Base-by-base conservation (phyloP, 1,284 basidiomycete genomes). In the Cryptococcus sp. region DNA sequence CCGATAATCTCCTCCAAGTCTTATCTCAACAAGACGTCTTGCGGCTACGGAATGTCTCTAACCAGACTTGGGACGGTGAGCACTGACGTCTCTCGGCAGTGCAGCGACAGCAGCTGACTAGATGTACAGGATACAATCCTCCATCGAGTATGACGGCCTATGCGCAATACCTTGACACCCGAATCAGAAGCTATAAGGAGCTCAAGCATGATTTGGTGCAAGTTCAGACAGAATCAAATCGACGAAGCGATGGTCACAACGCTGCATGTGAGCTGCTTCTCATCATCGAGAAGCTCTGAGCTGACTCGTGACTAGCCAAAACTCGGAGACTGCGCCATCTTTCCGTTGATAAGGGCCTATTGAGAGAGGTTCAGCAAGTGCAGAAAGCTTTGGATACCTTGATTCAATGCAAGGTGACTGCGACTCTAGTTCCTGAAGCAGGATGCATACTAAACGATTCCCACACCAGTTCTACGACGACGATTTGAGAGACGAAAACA, bases 311-410 rank as follows among this genome's bases (percentile, higher is more conserved):
- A 16, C 19, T 50, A 75, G 72, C 71, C 11, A 76, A 76, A 71
- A 73, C 78, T 3, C 82, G 90, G 65, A 91, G 96, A 70, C 78
- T 99, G 65, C 83, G 95, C 59, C 85, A 89, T 42, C 88, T 99
- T 84, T 90, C 90, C 0, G 95, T 99, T 17, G 95, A 99, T 74
- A 97, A 96, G 78, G 95, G 96, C 4, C 79, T 99, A 52, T 78
- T 99, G 58, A 84, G 93, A 59, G 96, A 99, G 79, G 96, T 93
- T 6, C 90, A 87, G 75, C 85, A 87, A 47, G 90, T 98, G 1
- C 95, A 99, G 78, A 85, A 84, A 65, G 88, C 93, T 83, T 88
- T 97, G 68, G 91, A 93, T 74, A 77, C 89, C 0, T 81, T 98
- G 64, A 84, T 95, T 45, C 89, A 92, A 70, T 94, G 93, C 77